Base-by-base conservation (phyloP, 1,139 yeast species). In the Yamadazyma dendronema region DNA sequence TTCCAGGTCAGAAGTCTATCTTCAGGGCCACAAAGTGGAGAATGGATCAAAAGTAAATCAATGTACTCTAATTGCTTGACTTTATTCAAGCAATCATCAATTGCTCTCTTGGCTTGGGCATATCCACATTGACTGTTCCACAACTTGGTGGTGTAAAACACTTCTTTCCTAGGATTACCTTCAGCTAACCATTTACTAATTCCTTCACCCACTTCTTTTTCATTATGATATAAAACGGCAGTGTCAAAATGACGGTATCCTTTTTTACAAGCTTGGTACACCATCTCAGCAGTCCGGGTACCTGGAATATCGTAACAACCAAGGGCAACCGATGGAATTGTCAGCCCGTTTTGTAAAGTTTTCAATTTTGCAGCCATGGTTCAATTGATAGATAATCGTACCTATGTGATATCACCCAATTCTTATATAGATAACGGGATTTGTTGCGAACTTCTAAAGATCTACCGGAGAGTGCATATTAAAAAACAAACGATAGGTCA, bases 211-310 rank as follows among this genome's bases (percentile, higher is more conserved):
- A 77, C 80, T 47, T 74, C 77, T n/a, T 44, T 48, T 51, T 80
- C 85, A 50, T 80, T 80, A 3, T 65, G 71, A 51, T 80, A 80
- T 42, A 72, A 53, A 3, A 64, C 69, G 3, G 87, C 88, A 12
- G 83, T 74, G 53, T 81, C 87, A 42, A 81, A 72, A 51, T 75
- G 79, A 30, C 69, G 60, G 54, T 76, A 79, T 0, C 84, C 84
- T 9, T 52, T 58, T 38, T 66, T 56, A 36, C 73, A 62, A 1
- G 80, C 81, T 28, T 67, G 65, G 45, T 67, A 67, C 3, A 74
- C 75, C 7, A 75, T 61, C 2, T 58, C 49, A 32, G 52, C 40
- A 2, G 67, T 60, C 19, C 48, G 47, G 2, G 47, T 33, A 7
- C 30, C 28, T 6, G 68, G 61, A 19, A 65, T 49, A 28, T 61